Evolutionary conservation across 805 yeast genomes (phyloP), one percentile per base, ranked within the genome.

Genomic region (Yarrowia divulgata): DNA sequence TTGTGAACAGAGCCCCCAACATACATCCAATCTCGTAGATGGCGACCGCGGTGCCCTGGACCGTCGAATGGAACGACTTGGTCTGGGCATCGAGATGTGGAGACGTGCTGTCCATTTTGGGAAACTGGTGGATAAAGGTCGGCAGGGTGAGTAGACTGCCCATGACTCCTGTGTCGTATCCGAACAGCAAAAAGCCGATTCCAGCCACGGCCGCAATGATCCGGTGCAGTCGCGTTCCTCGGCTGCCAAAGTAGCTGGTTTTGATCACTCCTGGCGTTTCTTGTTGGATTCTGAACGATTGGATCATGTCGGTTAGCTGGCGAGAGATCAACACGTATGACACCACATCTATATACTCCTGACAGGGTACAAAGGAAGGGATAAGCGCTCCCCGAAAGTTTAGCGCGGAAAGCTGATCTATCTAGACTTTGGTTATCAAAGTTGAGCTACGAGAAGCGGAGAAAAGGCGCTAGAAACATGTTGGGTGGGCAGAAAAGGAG

Each of bases 81-180:
- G 58, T 52, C 18, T 52, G 13, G 5, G 58, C 43, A 37, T 52
- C 58, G 13, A 52, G 32, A 19, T 52, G 32, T 0, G 58, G 43
- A 18, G 58, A 52, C 10, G 58, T 52, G 43, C 43, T 52, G 34
- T 52, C 58, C 58, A 52, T 52, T 1, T 8, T 18, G 1, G 58
- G 58, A 52, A 52, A 52, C 34, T 52, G 58, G 32, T 52, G 43
- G 13, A 52, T 37, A 43, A 52, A 52, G 4, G 58, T 52, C 8
- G 58, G 58, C 8, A 52, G 58, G 7, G 58, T 52, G 43, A 52
- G 32, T 13, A 52, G 43, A 35, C 43, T 91, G 48, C 89, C 85
- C 83, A 90, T 88, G 19, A 89, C 92, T 70, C 94, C 94, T 75
- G 90, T 89, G 71, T 86, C 89, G 73, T 85, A 87, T 1, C 90